phyloP scores from a whole-genome alignment of 257 asterid genomes.

The Thymus quinquecostatus region DNA sequence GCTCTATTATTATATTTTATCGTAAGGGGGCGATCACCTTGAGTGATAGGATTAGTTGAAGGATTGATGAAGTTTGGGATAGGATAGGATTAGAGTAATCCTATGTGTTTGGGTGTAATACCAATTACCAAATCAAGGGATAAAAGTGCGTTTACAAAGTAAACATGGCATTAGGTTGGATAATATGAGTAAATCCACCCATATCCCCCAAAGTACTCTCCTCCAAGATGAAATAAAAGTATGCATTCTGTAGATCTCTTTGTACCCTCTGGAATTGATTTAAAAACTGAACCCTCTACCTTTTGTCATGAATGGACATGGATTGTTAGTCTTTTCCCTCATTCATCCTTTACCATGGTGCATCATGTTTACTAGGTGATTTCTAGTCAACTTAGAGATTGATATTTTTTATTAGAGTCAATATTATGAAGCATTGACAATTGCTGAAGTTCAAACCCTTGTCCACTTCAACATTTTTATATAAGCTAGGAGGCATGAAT shows the following conservation, averaged over 20 bases:
- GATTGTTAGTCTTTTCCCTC: not conserved
- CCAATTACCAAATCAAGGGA: too few relatives aligned
- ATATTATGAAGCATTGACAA: slow-evolving; percentile 4
- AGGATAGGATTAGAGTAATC: too few relatives aligned
- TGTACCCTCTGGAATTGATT: slow-evolving; percentile 2
- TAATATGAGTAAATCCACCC: too few relatives aligned
- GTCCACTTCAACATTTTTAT: slow-evolving; percentile 2
- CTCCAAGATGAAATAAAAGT: not conserved
- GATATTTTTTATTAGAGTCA: not conserved
- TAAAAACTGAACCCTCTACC: not conserved
- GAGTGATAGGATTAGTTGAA: too few relatives aligned
- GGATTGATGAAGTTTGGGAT: too few relatives aligned
- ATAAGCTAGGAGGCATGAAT: not conserved
- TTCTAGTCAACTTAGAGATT: slow-evolving; percentile 5
- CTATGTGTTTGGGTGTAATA: too few relatives aligned
- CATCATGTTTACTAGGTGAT: not conserved
- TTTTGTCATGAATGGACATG: slow-evolving; percentile 7
- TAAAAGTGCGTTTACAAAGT: too few relatives aligned
- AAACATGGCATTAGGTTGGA: too few relatives aligned
- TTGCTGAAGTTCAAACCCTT: not conserved
- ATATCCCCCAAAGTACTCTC: too few relatives aligned
- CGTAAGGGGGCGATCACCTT: too few relatives aligned
- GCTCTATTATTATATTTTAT: not conserved
- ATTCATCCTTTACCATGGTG: slow-evolving; percentile 16
- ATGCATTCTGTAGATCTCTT: not conserved